Conservation (phyloP, 305 asterid species). For the Caryopteris hybrid region DNA sequence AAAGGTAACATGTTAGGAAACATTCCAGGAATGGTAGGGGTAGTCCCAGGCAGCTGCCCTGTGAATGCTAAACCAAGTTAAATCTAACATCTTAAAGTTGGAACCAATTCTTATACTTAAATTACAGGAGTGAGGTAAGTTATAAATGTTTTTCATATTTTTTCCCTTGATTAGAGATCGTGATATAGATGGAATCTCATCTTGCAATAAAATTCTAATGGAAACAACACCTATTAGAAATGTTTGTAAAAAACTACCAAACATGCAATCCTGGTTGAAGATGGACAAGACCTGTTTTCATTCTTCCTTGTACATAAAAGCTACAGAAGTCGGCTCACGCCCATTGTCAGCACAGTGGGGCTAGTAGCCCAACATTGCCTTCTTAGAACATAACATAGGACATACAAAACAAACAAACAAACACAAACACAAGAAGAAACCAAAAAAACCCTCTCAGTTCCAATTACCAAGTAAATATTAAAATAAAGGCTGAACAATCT, state of each 20-base stretch:
- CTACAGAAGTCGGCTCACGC: conserved; percentile 99
- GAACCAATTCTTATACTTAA: conserved; percentile 14
- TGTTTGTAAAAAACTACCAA: conserved; percentile 50
- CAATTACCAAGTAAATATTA: conserved; percentile 59
- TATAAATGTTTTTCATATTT: neutral
- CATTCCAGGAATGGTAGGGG: conserved; percentile 75
- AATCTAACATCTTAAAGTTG: conserved; percentile 18
- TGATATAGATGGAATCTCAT: conserved; percentile 14
- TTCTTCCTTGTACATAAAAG: conserved; percentile 93
- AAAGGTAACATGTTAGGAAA: conserved; percentile 74
- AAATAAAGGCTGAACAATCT: conserved; percentile 38
- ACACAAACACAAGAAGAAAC: conserved; percentile 93
- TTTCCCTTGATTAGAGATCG: too few relatives aligned
- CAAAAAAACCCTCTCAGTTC: conserved; percentile 92
- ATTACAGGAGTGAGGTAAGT: conserved; percentile 2
- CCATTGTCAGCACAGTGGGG: conserved; percentile 99
- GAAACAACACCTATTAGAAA: neutral
- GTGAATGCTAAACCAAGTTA: conserved; percentile 34
- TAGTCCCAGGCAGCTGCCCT: conserved; percentile 77
- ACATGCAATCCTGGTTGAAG: conserved; percentile 91
- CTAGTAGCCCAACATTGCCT: conserved; percentile 99
- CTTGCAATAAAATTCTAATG: conserved; percentile 13
- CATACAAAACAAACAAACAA: conserved; percentile 98
- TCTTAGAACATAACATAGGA: conserved; percentile 90
- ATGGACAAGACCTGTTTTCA: conserved; percentile 90